Percentiles rank a stretch among this genome's conserved stretches.
Conservation (phyloP, 2,329 filamentous ascomycete genomes). For the Penicillium sp. region DNA sequence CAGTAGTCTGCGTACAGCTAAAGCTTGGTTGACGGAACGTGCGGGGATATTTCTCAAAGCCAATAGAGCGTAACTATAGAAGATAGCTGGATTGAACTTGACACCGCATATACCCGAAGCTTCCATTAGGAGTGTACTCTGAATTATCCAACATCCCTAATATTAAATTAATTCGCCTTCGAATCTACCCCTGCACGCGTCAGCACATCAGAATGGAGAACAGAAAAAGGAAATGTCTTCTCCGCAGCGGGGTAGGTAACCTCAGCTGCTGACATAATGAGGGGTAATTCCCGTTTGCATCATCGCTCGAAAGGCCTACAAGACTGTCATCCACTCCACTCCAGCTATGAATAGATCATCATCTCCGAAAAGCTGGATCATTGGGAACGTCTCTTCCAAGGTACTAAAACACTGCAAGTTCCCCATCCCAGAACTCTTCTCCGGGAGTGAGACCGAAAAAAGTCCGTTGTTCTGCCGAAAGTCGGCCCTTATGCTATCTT, state of each 20-base stretch:
- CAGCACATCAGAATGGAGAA: neutral
- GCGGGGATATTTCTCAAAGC: neutral
- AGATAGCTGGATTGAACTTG: too few species aligned
- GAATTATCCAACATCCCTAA: too few species aligned
- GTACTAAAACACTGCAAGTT: neutral
- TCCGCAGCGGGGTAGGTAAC: conserved; percentile 15
- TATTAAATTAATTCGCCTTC: too few species aligned
- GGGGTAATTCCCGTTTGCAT: conserved; percentile 15
- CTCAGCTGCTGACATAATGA: conserved; percentile 22
- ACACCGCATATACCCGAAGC: too few species aligned
- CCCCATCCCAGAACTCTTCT: neutral
- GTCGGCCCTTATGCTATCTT: conserved; percentile 14
- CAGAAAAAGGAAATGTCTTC: neutral
- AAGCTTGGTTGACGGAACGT: neutral
- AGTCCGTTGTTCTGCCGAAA: conserved; percentile 17
- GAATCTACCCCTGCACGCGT: neutral
- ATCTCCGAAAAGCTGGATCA: neutral
- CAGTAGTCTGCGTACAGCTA: too few species aligned
- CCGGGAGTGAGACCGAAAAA: conserved; percentile 6
- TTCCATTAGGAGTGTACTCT: too few species aligned
- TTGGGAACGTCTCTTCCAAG: neutral
- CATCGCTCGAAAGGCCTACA: neutral
- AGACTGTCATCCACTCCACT: neutral
- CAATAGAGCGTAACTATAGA: too few species aligned
- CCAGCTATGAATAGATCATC: neutral